Conservation (phyloP, 2,329 filamentous ascomycete species). For the Monilinia fructicola region DNA sequence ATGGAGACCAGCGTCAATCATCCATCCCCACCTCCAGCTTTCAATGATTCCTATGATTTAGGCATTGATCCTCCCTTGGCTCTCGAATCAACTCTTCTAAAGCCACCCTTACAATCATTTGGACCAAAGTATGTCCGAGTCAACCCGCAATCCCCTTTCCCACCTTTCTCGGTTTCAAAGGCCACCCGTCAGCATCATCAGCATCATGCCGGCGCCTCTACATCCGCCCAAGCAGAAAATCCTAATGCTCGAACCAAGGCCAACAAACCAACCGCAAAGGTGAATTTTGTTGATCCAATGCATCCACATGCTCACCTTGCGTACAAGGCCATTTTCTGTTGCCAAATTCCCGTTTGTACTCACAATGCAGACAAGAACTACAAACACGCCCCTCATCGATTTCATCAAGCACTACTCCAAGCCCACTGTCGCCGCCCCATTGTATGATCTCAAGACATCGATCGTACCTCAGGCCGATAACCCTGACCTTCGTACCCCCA, state of each 20-base stretch:
- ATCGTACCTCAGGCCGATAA: background rate
- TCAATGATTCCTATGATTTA: background rate
- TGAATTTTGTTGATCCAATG: slow-evolving; percentile 6
- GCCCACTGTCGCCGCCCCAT: background rate
- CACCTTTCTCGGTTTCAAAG: background rate
- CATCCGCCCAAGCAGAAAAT: background rate
- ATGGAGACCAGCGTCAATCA: background rate
- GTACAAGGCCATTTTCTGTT: slow-evolving; percentile 4
- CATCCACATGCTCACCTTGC: background rate
- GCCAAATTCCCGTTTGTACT: background rate
- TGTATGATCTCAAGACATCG: background rate
- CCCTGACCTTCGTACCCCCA: background rate
- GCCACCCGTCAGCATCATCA: too few relatives aligned
- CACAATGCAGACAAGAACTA: background rate
- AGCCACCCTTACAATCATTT: background rate
- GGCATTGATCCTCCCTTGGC: background rate
- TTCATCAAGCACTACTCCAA: background rate
- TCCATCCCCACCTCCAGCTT: too few relatives aligned
- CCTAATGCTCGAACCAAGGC: too few relatives aligned
- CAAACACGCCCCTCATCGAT: background rate
- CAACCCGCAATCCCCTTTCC: too few relatives aligned
- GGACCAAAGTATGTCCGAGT: background rate
- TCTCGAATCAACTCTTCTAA: background rate
- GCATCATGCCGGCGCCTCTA: background rate
- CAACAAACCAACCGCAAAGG: background rate